These are phyloP conservation scores for Wallacemonas sp. DNA, from an alignment of 208 protist genomes.

Conservation along the genomic window DNA sequence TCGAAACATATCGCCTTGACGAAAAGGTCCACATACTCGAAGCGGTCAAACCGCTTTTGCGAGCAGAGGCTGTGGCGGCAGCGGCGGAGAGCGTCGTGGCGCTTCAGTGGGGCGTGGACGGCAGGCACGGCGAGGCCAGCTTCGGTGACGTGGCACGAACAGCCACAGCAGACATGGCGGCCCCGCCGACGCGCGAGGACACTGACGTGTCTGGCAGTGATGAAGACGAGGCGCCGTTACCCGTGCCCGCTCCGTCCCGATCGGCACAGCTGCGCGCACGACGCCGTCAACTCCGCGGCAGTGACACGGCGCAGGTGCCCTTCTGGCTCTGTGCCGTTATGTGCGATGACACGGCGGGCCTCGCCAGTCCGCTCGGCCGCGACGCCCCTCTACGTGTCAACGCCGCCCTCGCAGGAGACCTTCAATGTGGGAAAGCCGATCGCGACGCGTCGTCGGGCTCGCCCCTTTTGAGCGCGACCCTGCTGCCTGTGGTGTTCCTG, in stretches of 20 bases:
- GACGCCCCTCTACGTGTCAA: not conserved
- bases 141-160: not conserved
- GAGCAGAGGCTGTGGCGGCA: constrained; percentile 10
- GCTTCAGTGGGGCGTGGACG: too few species aligned
- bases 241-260: not conserved
- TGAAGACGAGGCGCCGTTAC: constrained; percentile 9
- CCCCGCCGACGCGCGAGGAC: not conserved
- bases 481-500: constrained; percentile 49
- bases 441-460: too few species aligned
- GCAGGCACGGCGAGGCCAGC: too few species aligned
- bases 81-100: not conserved
- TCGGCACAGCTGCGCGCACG: not conserved
- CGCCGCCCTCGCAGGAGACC: not conserved
- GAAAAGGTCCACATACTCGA: constrained; percentile 18
- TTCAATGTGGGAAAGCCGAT: too few species aligned
- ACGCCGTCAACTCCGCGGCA: not conserved
- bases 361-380: too few species aligned
- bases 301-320: not conserved
- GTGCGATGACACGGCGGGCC: not conserved
- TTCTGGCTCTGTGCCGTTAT: not conserved
- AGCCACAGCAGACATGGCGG: not conserved
- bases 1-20: constrained; percentile 42
- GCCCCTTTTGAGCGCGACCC: constrained; percentile 15
- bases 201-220: too few species aligned
- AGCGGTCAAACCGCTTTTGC: constrained; percentile 24